Evolutionary conservation across 768 basidiomycete genomes (phyloP).

Genomic region (Rhodocollybia butyracea): DNA sequence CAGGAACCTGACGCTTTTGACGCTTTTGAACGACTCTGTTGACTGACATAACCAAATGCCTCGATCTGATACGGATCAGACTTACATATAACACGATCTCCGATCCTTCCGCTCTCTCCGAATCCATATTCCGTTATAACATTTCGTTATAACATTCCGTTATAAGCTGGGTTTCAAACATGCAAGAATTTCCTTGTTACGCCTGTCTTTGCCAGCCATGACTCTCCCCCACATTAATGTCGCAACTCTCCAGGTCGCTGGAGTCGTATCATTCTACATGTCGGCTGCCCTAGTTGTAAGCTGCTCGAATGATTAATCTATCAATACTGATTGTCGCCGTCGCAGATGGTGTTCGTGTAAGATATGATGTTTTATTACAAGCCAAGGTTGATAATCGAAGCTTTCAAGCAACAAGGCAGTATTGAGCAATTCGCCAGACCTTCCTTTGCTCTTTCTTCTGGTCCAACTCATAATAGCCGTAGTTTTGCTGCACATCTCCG

Average conservation of each 20-base stretch:
- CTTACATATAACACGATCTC: too few relatives aligned
- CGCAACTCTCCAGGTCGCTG: constrained; percentile 49
- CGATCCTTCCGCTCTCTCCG: too few relatives aligned
- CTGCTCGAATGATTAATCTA: constrained; percentile 13
- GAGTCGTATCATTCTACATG: constrained; percentile 82
- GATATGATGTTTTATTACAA: constrained; percentile 9
- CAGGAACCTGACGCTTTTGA: too few relatives aligned
- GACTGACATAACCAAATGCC: too few relatives aligned
- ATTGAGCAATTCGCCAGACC: constrained; percentile 58
- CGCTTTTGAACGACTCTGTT: too few relatives aligned
- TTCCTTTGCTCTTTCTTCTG: constrained; percentile 67
- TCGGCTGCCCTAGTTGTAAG: constrained; percentile 67
- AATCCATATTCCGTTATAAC: too few relatives aligned
- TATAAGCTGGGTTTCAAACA: too few relatives aligned
- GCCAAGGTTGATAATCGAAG: constrained; percentile 1
- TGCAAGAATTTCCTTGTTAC: too few relatives aligned
- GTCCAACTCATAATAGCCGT: constrained; percentile 70
- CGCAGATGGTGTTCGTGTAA: constrained; percentile 53
- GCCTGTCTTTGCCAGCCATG: not conserved
- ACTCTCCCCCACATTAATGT: not conserved
- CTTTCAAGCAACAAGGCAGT: constrained; percentile 69
- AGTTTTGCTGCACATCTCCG: constrained; percentile 53
- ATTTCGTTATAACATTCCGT: constrained; percentile 1
- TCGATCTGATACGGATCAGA: too few relatives aligned
- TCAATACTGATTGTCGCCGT: not conserved